Conservation (phyloP, 2,329 filamentous ascomycete species). For the Aureobasidium sp. region DNA sequence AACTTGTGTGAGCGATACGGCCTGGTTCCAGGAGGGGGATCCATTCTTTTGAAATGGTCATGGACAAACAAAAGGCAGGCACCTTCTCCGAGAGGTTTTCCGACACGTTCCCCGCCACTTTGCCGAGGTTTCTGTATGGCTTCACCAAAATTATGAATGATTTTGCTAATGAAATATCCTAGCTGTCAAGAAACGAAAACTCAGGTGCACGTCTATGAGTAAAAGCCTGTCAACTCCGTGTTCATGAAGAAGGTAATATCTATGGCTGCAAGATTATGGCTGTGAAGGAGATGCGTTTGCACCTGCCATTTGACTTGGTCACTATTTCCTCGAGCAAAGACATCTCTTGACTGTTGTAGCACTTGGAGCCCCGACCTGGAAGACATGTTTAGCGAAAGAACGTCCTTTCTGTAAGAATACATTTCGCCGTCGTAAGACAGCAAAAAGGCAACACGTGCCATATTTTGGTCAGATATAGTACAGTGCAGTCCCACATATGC, state of each 20-base stretch:
- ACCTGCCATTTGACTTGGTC: too few relatives aligned
- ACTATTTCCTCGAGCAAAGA: too few relatives aligned
- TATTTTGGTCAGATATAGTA: slow-evolving; percentile 6
- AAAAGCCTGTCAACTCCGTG: too few relatives aligned
- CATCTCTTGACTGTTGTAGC: too few relatives aligned
- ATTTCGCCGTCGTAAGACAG: neutral
- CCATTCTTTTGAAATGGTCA: neutral
- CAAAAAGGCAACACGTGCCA: neutral
- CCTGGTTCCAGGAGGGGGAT: slow-evolving; percentile 18
- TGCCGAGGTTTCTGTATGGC: neutral
- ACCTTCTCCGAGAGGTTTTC: slow-evolving; percentile 5
- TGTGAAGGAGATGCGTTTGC: too few relatives aligned
- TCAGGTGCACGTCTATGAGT: too few relatives aligned
- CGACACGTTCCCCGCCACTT: slow-evolving; percentile 8
- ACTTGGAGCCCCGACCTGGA: too few relatives aligned
- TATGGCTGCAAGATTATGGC: too few relatives aligned
- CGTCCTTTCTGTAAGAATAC: slow-evolving; percentile 12
- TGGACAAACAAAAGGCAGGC: neutral
- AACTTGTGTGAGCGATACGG: slow-evolving; percentile 39
- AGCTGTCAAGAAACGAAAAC: too few relatives aligned
- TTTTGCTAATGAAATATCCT: too few relatives aligned
- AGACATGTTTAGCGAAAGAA: too few relatives aligned
- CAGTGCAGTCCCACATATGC: slow-evolving; percentile 13
- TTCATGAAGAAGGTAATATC: too few relatives aligned
- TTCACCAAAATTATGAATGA: neutral